These are phyloP conservation scores for Laguncularia racemosa DNA, from an alignment of 345 rosid genomes.

Conservation along the genomic window DNA sequence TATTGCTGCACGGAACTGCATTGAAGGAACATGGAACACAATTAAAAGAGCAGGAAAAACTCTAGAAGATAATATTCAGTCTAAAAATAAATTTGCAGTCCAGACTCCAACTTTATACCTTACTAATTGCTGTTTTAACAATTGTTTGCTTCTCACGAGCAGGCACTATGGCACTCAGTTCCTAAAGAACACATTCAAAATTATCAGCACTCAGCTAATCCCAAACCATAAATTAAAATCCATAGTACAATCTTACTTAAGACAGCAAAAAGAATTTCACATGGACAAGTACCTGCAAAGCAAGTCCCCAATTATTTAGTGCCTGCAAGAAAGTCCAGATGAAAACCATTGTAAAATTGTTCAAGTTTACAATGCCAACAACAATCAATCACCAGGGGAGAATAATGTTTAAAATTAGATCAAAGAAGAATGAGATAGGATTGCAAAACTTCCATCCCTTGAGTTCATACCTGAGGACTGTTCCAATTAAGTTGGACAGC, in stretches of 20 bases:
- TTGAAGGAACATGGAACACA: slow-evolving; percentile 9
- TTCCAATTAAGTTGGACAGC: slow-evolving; percentile 98
- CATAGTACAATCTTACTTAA: no score
- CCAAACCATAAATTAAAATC: slow-evolving; percentile 1
- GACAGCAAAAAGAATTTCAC: no score
- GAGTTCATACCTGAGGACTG: slow-evolving; percentile 75
- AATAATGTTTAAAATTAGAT: neutral
- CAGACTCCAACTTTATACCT: slow-evolving; percentile 48
- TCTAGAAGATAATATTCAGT: neutral
- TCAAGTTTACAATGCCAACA: neutral
- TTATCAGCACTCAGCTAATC: neutral
- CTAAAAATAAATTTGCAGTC: neutral
- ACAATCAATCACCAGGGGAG: neutral
- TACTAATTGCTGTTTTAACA: slow-evolving; percentile 88
- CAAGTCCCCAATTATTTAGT: slow-evolving; percentile 97
- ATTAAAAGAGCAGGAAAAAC: slow-evolving; percentile 9
- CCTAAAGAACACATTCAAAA: slow-evolving; percentile 37
- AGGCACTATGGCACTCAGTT: slow-evolving; percentile 96
- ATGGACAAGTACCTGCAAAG: slow-evolving; percentile 58
- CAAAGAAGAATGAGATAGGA: neutral
- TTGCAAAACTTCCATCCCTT: neutral
- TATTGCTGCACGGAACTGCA: slow-evolving; percentile 96
- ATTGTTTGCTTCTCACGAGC: slow-evolving; percentile 86
- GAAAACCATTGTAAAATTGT: neutral
- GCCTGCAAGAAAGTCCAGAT: slow-evolving; percentile 48